phyloP scores from a whole-genome alignment of 352 stramenopile species.

The Phytophthora chlamydospora region DNA sequence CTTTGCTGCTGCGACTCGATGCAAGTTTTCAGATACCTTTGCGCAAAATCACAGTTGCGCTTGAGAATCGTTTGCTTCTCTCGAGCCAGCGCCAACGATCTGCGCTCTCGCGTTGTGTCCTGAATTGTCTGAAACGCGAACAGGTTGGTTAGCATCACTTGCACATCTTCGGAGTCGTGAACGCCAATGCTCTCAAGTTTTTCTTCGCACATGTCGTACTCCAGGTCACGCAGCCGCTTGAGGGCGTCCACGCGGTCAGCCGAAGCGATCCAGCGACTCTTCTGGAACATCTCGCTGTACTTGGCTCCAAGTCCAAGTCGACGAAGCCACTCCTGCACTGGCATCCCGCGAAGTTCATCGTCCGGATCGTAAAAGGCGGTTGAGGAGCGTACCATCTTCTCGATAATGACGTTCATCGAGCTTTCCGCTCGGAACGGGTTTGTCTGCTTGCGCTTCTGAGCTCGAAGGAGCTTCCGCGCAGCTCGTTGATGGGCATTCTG shows the following conservation, averaged over 20 bases:
- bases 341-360: conserved; percentile 65
- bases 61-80: conserved; percentile 31
- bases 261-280: conserved; percentile 27
- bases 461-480: conserved; percentile 48
- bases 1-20: conserved; percentile 24
- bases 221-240: conserved; percentile 31
- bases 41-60: conserved; percentile 39
- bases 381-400: conserved; percentile 32
- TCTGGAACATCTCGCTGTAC: conserved; percentile 59
- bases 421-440: conserved; percentile 53
- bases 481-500: conserved; percentile 56
- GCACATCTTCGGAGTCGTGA: conserved; percentile 44
- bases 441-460: conserved; percentile 54
- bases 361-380: conserved; percentile 52
- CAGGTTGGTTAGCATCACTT: conserved; percentile 63
- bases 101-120: conserved; percentile 38
- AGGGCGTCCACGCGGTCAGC: conserved; percentile 14
- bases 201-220: conserved; percentile 29
- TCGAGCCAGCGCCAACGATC: conserved; percentile 9
- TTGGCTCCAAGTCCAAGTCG: conserved; percentile 58
- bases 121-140: conserved; percentile 51
- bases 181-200: conserved; percentile 48
- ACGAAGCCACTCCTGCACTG: conserved; percentile 56
- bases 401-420: conserved; percentile 44
- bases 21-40: conserved; percentile 41